Base-by-base conservation (phyloP, 2,329 filamentous ascomycete genomes). In the Paraphaeosphaeria minitans region DNA sequence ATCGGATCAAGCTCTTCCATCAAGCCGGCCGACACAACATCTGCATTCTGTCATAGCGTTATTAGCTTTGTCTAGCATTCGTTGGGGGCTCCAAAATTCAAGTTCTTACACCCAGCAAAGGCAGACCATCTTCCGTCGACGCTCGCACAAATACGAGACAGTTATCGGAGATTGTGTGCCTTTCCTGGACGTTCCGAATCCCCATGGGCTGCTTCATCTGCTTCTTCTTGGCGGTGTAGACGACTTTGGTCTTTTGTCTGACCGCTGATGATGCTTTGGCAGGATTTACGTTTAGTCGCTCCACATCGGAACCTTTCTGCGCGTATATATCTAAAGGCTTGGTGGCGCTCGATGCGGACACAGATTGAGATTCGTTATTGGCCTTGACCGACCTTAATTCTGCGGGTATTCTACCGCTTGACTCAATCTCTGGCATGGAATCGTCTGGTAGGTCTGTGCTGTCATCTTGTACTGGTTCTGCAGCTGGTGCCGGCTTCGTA, bases 111-210 rank as follows among this genome's bases (percentile, higher is more conserved):
- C 59, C 55, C 52, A 65, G 68, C 29, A 58, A 56, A 35, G 70
- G 66, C 13, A 74, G 57, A 47, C 70, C 68, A 62, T 68, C 62
- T 39, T 60, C 62, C 52, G 70, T 68, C n/a, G 69, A 67, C 3
- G 67, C 69, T 53, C 71, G 68, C 27, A 70, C 53, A 24, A 75
- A 51, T 31, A 68, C 58, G 43, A 76, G 72, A 46, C 67, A 60
- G 53, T 68, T 63, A 43, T 70, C 62, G 56, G 69, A 65, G 33
- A 70, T 53, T 19, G 59, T 58, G 50, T 53, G 49, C 60, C 63
- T 66, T 63, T 63, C 69, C 60, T 60, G 63, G 62, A 51, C 63
- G 54, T 47, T 50, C 50, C 43, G 50, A 52, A 46, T 29, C 27
- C 22, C 19, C 47, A 19, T 41, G 42, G 21, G 35, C 31, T 45